Evolutionary conservation across 2,329 filamentous ascomycete genomes (phyloP).

Genomic region (Leptodontidium sp.): DNA sequence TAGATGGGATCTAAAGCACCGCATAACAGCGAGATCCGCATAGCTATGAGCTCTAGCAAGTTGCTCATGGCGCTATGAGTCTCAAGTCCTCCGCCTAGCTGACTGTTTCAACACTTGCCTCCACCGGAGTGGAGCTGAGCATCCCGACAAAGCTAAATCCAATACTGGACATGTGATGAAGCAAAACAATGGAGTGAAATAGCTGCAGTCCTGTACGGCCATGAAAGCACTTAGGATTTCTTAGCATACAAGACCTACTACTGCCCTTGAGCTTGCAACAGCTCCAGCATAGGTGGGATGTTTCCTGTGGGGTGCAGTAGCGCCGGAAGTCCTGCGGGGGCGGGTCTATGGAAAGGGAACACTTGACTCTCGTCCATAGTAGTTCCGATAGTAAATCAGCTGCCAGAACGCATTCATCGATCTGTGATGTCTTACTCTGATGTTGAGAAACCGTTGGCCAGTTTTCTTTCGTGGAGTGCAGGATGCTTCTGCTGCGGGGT

Average conservation of each 20-base stretch:
- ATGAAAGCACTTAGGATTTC: too few relatives aligned
- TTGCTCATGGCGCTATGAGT: neutral
- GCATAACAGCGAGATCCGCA: neutral
- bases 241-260: neutral
- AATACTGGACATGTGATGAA: neutral
- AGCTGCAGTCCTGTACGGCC: neutral
- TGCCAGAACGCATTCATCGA: neutral
- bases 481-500: neutral
- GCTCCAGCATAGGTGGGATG: neutral
- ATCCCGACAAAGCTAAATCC: neutral
- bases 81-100: neutral
- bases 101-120: neutral
- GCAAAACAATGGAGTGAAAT: neutral
- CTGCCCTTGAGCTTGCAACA: neutral
- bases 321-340: neutral
- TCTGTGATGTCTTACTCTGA: neutral
- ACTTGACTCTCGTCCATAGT: neutral
- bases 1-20: neutral
- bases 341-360: neutral
- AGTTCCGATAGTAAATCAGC: neutral
- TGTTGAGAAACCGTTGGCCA: neutral
- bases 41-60: neutral
- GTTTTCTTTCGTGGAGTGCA: neutral
- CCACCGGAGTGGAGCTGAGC: constrained; percentile 1
- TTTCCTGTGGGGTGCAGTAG: neutral